These are phyloP conservation scores for Ogataea parapolymorpha DNA, from an alignment of 805 yeast genomes.

Conservation along the genomic window DNA sequence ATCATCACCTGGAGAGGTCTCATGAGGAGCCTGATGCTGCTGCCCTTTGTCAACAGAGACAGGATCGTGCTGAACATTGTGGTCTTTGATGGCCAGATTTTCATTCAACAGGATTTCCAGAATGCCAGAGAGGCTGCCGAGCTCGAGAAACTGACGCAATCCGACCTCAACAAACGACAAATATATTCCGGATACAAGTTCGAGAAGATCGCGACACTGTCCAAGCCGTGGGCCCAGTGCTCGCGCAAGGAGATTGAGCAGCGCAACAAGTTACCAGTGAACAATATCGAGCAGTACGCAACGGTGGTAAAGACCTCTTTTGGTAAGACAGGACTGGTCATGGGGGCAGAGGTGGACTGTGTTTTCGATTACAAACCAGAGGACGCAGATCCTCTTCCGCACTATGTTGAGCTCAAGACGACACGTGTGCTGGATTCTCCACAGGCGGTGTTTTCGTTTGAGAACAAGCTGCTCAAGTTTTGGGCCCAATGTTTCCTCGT, in stretches of 20 bases:
- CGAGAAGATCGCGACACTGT: slow-evolving; percentile 71
- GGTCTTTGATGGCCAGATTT: slow-evolving; percentile 72
- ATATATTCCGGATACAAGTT: slow-evolving; percentile 80
- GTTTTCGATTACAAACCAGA: slow-evolving; percentile 74
- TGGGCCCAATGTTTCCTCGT: slow-evolving; percentile 94
- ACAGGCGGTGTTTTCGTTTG: slow-evolving; percentile 62
- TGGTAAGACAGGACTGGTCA: slow-evolving; percentile 61
- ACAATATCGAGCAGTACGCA: slow-evolving; percentile 72
- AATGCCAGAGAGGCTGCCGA: slow-evolving; percentile 32
- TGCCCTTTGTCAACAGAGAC: slow-evolving; percentile 59
- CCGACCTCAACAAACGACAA: slow-evolving; percentile 36
- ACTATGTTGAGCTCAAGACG: slow-evolving; percentile 86
- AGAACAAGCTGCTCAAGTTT: slow-evolving; percentile 67
- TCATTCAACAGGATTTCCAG: slow-evolving; percentile 45
- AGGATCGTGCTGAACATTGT: slow-evolving; percentile 60
- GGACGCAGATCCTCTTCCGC: slow-evolving; percentile 50
- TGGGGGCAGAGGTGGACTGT: slow-evolving; percentile 93
- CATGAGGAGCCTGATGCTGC: slow-evolving; percentile 66
- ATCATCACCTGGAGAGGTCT: slow-evolving; percentile 84
- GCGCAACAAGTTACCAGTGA: slow-evolving; percentile 57
- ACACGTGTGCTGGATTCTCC: slow-evolving; percentile 52
- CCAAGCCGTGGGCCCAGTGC: slow-evolving; percentile 70
- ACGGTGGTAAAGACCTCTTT: slow-evolving; percentile 84
- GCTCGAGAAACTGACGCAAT: slow-evolving; percentile 28
- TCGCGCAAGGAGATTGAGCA: slow-evolving; percentile 66